Base-by-base conservation (phyloP, 1,139 yeast species). In the Protomyces macrosporus region DNA sequence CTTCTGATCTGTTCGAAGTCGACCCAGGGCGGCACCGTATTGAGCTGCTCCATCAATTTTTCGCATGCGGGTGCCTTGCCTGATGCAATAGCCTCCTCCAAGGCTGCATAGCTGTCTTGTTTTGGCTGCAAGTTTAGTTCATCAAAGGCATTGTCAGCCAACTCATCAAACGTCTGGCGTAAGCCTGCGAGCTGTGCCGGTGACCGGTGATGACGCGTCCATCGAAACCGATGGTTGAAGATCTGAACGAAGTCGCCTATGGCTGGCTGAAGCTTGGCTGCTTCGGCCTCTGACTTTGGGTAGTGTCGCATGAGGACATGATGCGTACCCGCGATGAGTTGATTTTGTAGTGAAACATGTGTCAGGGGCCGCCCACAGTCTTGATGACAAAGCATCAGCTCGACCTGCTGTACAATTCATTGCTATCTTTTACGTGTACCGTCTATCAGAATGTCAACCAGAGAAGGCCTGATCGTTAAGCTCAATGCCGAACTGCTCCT, bases 401-500 rank as follows among this genome's bases (percentile, higher is more conserved):
- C 2, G 23, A 23, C 23, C 23, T 23, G 23, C 23, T 23, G 23
- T 23, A 23, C 23, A 23, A 23, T 23, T 23, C 23, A 23, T 23
- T 23, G 23, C 23, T 23, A 23, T 23, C 23, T 23, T 23, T 23
- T 23, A 23, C 23, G 23, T 23, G 23, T 23, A 23, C 23, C 23
- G 23, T 23, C 23, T 23, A 23, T 23, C 23, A 23, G 23, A 23
- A 23, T 23, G 23, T 23, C 23, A 61, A 10, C 62, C 65, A 36
- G 39, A 30, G 33, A 58, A 56, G n/a, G 59, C 56, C 32, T 45
- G 37, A 45, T 56, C 57, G 35, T 53, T 37, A n/a, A 68, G 55
- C 32, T 67, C 69, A 33, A 68, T 50, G 39, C 69, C 69, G 51
- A 67, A 65, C 37, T 65, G 53, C 60, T 65, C 53, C 65, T 63